These are phyloP conservation scores for Blechomonas ayalai DNA, from an alignment of 208 protist genomes.

Conservation along the genomic window DNA sequence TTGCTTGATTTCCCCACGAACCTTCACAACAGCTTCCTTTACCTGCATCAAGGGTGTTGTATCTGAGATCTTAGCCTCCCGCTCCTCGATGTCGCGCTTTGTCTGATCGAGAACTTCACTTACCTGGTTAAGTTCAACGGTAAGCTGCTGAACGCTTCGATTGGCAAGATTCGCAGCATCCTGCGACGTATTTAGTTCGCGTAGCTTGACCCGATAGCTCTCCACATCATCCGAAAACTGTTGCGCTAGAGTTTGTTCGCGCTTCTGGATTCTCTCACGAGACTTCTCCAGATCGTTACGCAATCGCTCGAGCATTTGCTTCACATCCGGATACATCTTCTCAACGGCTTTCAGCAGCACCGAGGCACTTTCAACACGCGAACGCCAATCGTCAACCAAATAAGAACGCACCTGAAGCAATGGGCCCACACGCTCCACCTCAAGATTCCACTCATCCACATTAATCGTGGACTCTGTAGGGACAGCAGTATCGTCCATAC, in stretches of 20 bases:
- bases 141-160: slow-evolving; percentile 83
- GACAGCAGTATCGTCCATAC: slow-evolving; percentile 28
- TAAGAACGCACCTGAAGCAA: slow-evolving; percentile 65
- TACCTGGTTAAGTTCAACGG: slow-evolving; percentile 82
- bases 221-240: slow-evolving; percentile 88
- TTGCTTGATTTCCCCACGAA: slow-evolving; percentile 83
- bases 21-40: slow-evolving; percentile 79
- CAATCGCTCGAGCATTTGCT: slow-evolving; percentile 73
- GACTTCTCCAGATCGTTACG: slow-evolving; percentile 82
- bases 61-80: slow-evolving; percentile 83
- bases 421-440: slow-evolving; percentile 83
- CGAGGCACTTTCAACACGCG: slow-evolving; percentile 68
- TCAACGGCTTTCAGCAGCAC: slow-evolving; percentile 82
- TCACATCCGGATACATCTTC: slow-evolving; percentile 87
- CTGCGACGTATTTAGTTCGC: slow-evolving; percentile 74
- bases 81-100: slow-evolving; percentile 81
- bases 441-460: slow-evolving; percentile 83
- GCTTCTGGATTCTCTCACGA: slow-evolving; percentile 82
- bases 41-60: slow-evolving; percentile 85
- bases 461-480: slow-evolving; percentile 56
- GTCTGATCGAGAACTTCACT: slow-evolving; percentile 79
- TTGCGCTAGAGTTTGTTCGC: slow-evolving; percentile 84
- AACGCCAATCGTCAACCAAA: slow-evolving; percentile 72
- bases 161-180: slow-evolving; percentile 71
- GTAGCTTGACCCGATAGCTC: slow-evolving; percentile 81